These are phyloP conservation scores for Paracamarosporium sp. DNA, from an alignment of 2,329 filamentous ascomycete species.

Conservation along the genomic window DNA sequence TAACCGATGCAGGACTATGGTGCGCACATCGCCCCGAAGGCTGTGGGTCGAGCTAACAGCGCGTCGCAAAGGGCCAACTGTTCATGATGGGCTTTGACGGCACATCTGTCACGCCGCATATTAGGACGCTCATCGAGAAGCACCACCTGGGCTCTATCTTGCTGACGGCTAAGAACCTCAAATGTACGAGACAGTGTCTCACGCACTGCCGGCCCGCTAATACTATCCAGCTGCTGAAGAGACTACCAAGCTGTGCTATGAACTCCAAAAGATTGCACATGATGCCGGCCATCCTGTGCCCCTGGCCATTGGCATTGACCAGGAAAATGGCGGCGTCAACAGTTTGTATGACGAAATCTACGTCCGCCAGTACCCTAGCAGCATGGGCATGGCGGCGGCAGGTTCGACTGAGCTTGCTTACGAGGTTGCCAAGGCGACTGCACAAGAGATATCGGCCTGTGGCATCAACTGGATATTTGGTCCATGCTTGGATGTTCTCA, in stretches of 20 bases:
- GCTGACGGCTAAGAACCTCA: slow-evolving; percentile 83
- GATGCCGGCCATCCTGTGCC: slow-evolving; percentile 89
- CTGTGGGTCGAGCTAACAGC: slow-evolving; percentile 32
- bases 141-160: slow-evolving; percentile 89
- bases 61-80: slow-evolving; percentile 73
- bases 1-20: slow-evolving; percentile 55
- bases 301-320: slow-evolving; percentile 87
- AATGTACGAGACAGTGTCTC: slow-evolving; percentile 63
- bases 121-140: slow-evolving; percentile 79
- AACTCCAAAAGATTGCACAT: slow-evolving; percentile 90
- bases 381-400: slow-evolving; percentile 95
- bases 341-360: slow-evolving; percentile 95
- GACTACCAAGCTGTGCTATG: slow-evolving; percentile 84
- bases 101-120: slow-evolving; percentile 81
- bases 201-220: slow-evolving; percentile 20
- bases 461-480: slow-evolving; percentile 96
- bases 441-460: slow-evolving; percentile 88
- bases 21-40: slow-evolving; percentile 25
- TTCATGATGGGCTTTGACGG: slow-evolving; percentile 88
- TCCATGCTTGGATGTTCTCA: slow-evolving; percentile 90
- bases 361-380: slow-evolving; percentile 94
- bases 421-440: slow-evolving; percentile 90
- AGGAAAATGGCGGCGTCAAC: slow-evolving; percentile 98
- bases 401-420: slow-evolving; percentile 85
- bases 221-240: slow-evolving; percentile 78